Conservation (phyloP, 768 basidiomycete genomes). For the Pulveroboletus sp. region DNA sequence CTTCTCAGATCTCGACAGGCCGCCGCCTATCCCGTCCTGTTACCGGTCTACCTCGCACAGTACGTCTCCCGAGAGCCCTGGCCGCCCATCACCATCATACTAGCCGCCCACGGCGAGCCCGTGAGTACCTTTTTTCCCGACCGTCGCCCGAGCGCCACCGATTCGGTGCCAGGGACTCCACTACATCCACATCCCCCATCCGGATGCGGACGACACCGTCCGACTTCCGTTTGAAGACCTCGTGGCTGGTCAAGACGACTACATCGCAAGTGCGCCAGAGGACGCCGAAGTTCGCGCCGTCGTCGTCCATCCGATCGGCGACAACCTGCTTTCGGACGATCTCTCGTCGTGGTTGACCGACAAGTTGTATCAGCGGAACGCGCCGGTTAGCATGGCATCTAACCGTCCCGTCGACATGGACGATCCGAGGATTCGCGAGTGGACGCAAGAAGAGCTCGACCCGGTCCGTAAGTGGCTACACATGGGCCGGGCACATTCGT, state of each 20-base stretch:
- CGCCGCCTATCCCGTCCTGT: conserved; percentile 57
- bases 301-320: conserved; percentile 17
- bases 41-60: conserved; percentile 60
- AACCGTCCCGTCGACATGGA: conserved; percentile 27
- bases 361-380: conserved; percentile 20
- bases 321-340: conserved; percentile 35
- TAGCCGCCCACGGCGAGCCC: conserved; percentile 25
- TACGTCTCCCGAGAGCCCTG: conserved; percentile 37
- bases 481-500: conserved; percentile 26
- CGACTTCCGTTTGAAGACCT: conserved; percentile 24
- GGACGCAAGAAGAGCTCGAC: conserved; percentile 35
- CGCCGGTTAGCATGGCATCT: conserved; percentile 19
- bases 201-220: conserved; percentile 12
- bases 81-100: conserved; percentile 27
- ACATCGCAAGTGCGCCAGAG: conserved; percentile 16
- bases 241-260: conserved; percentile 21
- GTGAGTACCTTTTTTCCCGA: conserved; percentile 14
- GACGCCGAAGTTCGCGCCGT: conserved; percentile 15
- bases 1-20: conserved; percentile 35
- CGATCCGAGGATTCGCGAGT: conserved; percentile 39
- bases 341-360: conserved; percentile 30
- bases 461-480: conserved; percentile 37
- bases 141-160: neutral
- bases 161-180: conserved; percentile 19
- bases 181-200: conserved; percentile 27